Base-by-base conservation (phyloP, 1,139 yeast genomes). In the Kurtzmaniella quercitrusa region DNA sequence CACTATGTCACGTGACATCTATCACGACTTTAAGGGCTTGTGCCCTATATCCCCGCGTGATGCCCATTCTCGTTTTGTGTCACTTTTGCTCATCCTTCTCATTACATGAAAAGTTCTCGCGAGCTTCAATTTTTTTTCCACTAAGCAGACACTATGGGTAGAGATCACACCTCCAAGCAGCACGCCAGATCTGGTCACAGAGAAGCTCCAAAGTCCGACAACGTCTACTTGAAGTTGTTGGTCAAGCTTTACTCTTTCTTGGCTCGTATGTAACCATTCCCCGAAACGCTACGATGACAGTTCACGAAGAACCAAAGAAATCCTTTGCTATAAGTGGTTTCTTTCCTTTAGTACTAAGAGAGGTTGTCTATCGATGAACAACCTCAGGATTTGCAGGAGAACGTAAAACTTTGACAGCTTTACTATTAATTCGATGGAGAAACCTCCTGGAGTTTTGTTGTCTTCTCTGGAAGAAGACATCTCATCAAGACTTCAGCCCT, bases 161-260 rank as follows among this genome's bases (percentile, higher is more conserved):
- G 87, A 80, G 98, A 93, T 80, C 95, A 88, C 82, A 81, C 87
- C 76, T 74, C 83, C 73, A 91, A 89, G 78, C 97, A 89, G 78
- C 98, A 93, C 85, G 81, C 80, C 71, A 88, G 91, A 79, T 78
- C 84, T 62, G 85, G 96, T 75, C 95, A 88, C 88, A 91, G 99
- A 81, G 78, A 85, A 68, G 97, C 97, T 75, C 99, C 98, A 78
- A 89, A 89, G 83, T 91, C 98, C 60, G 96, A 93, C 80, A 94
- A 93, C 73, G 96, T 91, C 77, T 93, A 94, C 96, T 82, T 93
- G 80, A 86, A 85, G 78, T 78, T 93, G 71, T 85, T 93, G 78
- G 98, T 93, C 74, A 91, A 91, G 84, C 82, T 93, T 66, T 93
- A 91, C 88, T 78, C 97, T 68, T 94, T 88, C 95, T 83, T 93